Percentiles rank a stretch among this genome's conserved stretches.
Evolutionary conservation across 2,329 filamentous ascomycete species (phyloP).

Genomic region (Zymoseptoria brevis): DNA sequence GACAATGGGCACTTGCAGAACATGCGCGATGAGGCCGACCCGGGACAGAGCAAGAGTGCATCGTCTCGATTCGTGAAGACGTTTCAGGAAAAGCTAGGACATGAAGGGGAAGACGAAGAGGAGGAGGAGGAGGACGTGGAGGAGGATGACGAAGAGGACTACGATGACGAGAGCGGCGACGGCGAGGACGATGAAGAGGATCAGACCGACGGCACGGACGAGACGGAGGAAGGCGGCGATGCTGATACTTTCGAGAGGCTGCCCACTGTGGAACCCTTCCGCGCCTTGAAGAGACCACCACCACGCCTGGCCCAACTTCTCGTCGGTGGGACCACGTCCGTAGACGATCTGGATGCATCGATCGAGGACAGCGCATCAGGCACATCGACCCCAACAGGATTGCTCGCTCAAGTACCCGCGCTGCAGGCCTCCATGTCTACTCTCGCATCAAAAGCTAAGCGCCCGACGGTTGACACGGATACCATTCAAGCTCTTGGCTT

Average conservation of each 20-base stretch:
- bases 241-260: background rate
- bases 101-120: conserved; percentile 20
- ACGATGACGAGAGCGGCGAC: conserved; percentile 26
- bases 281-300: conserved; percentile 6
- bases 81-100: conserved; percentile 27
- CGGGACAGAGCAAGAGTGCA: conserved; percentile 27
- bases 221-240: background rate
- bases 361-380: conserved; percentile 1
- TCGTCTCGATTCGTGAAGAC: conserved; percentile 25
- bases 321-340: conserved; percentile 7
- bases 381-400: conserved; percentile 1
- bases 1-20: conserved; percentile 76
- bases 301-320: conserved; percentile 16
- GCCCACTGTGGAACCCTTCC: background rate
- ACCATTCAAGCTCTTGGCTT: conserved; percentile 28
- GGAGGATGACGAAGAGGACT: conserved; percentile 30
- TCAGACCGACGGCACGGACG: conserved; percentile 2
- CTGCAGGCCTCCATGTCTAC: conserved; percentile 12
- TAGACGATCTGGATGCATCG: conserved; percentile 1
- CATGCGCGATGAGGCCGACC: conserved; percentile 52
- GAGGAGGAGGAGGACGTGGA: conserved; percentile 14
- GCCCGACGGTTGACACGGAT: conserved; percentile 15
- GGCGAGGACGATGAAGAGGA: conserved; percentile 10
- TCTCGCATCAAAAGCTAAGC: conserved; percentile 7
- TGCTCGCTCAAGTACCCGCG: conserved; percentile 9